Evolutionary conservation across 192 early-diverging fungal genomes (phyloP), one percentile per base, ranked within the genome.

Genomic region (Podila epigama): DNA sequence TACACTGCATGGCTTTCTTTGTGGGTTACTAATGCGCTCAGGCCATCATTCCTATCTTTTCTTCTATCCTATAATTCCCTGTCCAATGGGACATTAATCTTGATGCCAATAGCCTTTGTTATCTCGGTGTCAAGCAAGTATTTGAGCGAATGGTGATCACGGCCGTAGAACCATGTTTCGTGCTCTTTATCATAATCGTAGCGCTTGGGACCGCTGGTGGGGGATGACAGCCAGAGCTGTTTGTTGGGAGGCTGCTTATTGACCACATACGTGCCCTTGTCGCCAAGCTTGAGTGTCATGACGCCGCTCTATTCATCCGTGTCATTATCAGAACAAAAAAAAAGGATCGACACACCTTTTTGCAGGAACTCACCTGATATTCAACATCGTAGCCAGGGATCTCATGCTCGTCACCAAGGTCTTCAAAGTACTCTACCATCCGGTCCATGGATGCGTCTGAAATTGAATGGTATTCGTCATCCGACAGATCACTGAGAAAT

Each of bases 191-290:
- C 88, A 63, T 86, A 97, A 65, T 95, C 93, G 60, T 90, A 97
- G 22, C 95, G 87, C 71, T 94, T 92, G 1, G 95, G 95, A 3
- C 95, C 95, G 70, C 93, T 94, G 55, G 79, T 73, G 1, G 97
- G 97, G 28, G 96, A 98, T 37, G 96, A 98, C 18, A 97, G 82
- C 97, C 97, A 99, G 12, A 99, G 96, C 79, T 99, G 97, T 69
- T 91, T 93, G 81, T 98, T 99, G 2, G 97, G 95, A 28, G 97
- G 96, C 82, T 99, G 97, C 67, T 99, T 99, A 75, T 99, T 99
- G 66, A 99, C 80, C 1, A 99, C 97, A 70, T 96, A 99, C 0
- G 95, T 97, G 36, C 96, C 96, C 27, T 77, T 67, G 12, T 66
- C 66, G 6, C 95, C 96, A 1, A 96, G 81, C 6, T 80, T 87